Conservation (phyloP, 2,329 filamentous ascomycete genomes). For the Fusarium citri region DNA sequence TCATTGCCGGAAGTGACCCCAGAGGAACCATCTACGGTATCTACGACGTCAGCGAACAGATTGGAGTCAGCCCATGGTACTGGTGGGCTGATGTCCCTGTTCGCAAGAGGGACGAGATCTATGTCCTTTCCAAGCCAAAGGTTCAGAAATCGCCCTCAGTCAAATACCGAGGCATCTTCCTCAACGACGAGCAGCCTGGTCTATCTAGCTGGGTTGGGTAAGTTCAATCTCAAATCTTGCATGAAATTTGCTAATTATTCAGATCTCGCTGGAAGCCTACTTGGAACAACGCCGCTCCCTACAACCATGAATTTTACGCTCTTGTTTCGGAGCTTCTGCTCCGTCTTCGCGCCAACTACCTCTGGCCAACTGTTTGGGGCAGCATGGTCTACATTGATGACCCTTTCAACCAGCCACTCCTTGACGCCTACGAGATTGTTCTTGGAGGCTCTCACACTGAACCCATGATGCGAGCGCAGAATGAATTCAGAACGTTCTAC, state of each 20-base stretch:
- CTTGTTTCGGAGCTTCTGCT: conserved; percentile 78
- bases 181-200: conserved; percentile 63
- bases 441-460: conserved; percentile 80
- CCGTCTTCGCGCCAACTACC: conserved; percentile 76
- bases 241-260: background rate
- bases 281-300: conserved; percentile 64
- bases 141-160: conserved; percentile 62
- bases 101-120: conserved; percentile 59
- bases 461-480: conserved; percentile 73
- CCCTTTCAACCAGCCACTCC: conserved; percentile 72
- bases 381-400: conserved; percentile 80
- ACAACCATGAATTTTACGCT: conserved; percentile 72
- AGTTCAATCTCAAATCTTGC: background rate
- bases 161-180: conserved; percentile 71
- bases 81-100: conserved; percentile 70
- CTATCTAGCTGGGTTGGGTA: conserved; percentile 64
- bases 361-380: conserved; percentile 80
- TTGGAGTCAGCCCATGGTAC: conserved; percentile 67
- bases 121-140: conserved; percentile 54
- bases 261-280: conserved; percentile 55
- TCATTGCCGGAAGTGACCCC: conserved; percentile 69
- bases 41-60: conserved; percentile 70
- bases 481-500: conserved; percentile 65
- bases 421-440: conserved; percentile 79
- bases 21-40: conserved; percentile 70